These are phyloP conservation scores for Sclerotinia nivalis DNA, from an alignment of 2,329 filamentous ascomycete genomes.

Conservation along the genomic window DNA sequence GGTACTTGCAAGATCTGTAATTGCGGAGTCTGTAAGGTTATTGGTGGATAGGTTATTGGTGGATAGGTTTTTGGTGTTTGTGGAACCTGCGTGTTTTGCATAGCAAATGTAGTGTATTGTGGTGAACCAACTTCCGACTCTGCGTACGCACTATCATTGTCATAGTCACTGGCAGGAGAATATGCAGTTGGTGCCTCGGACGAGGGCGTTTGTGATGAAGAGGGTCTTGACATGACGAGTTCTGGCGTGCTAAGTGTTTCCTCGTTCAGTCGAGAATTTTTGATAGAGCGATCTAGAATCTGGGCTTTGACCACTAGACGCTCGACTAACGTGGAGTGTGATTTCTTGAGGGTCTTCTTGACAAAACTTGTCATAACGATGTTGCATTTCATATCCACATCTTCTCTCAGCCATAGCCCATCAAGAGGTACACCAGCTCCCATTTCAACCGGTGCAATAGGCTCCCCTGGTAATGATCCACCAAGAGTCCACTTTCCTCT, in stretches of 20 bases:
- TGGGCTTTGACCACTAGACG: conserved; percentile 56
- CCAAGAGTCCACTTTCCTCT: conserved; percentile 75
- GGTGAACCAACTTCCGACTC: conserved; percentile 9
- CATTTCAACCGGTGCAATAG: conserved; percentile 63
- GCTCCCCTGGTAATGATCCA: conserved; percentile 71
- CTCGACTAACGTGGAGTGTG: conserved; percentile 70
- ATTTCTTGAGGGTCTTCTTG: conserved; percentile 77
- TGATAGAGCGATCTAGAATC: conserved; percentile 30
- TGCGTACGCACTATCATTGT: conserved; percentile 9
- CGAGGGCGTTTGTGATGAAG: not conserved
- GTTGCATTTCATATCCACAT: conserved; percentile 81
- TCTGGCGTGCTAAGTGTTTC: conserved; percentile 3
- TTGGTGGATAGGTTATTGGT: not conserved
- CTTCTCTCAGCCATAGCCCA: conserved; percentile 81
- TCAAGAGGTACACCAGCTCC: conserved; percentile 64
- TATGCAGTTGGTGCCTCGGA: conserved; percentile 18
- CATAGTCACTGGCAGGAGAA: conserved; percentile 25
- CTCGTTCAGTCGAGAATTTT: conserved; percentile 28
- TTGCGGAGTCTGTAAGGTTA: conserved; percentile 13
- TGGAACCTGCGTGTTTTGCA: conserved; percentile 3
- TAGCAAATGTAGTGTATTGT: not conserved
- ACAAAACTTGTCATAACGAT: conserved; percentile 74
- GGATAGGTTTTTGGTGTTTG: conserved; percentile 4
- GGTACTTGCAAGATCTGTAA: conserved; percentile 12
- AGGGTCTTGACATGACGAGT: not conserved